Percentiles rank a stretch among this genome's conserved stretches.
phyloP scores from a whole-genome alignment of 768 basidiomycete genomes.

The Boletus sp. region DNA sequence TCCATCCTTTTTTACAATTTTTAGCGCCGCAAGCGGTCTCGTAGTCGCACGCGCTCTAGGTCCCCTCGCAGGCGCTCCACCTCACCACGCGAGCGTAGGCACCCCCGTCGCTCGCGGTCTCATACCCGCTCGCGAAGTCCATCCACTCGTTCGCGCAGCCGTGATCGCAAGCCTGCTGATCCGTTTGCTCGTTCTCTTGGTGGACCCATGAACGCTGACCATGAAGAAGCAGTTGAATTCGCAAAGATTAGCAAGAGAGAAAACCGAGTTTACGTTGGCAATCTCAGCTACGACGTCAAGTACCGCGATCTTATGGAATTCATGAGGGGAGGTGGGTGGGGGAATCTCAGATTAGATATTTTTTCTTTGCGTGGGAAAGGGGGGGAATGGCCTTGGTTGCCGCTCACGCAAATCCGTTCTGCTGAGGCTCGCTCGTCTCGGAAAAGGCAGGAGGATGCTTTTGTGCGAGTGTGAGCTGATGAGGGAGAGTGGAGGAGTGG shows the following conservation, averaged over 20 bases:
- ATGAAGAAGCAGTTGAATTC: slow-evolving; percentile 94
- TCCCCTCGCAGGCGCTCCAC: slow-evolving; percentile 64
- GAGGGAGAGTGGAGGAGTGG: slow-evolving; percentile 34
- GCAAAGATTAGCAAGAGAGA: slow-evolving; percentile 96
- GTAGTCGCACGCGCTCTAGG: slow-evolving; percentile 64
- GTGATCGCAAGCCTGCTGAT: slow-evolving; percentile 60
- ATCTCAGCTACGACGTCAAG: slow-evolving; percentile 97
- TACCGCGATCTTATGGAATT: slow-evolving; percentile 99
- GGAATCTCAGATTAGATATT: slow-evolving; percentile 62
- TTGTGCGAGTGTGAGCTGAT: slow-evolving; percentile 36
- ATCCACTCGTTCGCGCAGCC: slow-evolving; percentile 51
- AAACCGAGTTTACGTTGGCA: slow-evolving; percentile 98
- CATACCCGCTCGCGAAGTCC: slow-evolving; percentile 61
- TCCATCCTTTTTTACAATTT: not conserved
- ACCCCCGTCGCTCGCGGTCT: slow-evolving; percentile 57
- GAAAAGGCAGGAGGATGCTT: slow-evolving; percentile 33
- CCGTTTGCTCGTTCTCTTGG: slow-evolving; percentile 78
- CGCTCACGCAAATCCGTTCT: slow-evolving; percentile 34
- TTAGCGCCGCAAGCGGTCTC: slow-evolving; percentile 69
- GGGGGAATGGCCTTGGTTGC: slow-evolving; percentile 28
- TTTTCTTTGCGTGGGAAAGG: slow-evolving; percentile 45
- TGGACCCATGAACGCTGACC: slow-evolving; percentile 85
- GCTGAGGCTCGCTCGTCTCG: slow-evolving; percentile 35
- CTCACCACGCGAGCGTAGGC: slow-evolving; percentile 56
- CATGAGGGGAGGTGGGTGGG: slow-evolving; percentile 99